phyloP scores from a whole-genome alignment of 1,284 basidiomycete species.

The Ustilago cynodontis region DNA sequence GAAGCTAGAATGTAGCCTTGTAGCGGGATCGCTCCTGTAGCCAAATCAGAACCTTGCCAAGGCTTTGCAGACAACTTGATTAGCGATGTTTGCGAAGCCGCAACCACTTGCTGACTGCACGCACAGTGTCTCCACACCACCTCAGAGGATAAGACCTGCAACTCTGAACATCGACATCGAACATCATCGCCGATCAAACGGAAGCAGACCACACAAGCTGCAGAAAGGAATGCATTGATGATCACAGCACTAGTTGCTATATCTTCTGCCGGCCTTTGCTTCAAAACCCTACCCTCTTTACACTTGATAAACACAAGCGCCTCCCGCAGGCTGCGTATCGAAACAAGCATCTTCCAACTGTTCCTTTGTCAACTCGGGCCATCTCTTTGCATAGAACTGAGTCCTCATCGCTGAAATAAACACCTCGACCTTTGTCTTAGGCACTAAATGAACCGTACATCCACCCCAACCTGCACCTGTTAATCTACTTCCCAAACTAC shows the following conservation, averaged over 20 bases:
- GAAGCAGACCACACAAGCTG: too few relatives aligned
- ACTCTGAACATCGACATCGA: too few relatives aligned
- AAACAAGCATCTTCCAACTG: constrained; percentile 61
- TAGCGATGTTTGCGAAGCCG: too few relatives aligned
- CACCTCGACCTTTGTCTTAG: constrained; percentile 49
- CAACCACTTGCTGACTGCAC: too few relatives aligned
- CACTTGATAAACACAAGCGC: constrained; percentile 63
- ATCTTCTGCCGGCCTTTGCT: not conserved
- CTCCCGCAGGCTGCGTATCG: constrained; percentile 63
- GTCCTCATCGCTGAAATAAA: constrained; percentile 55
- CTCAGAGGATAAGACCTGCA: too few relatives aligned
- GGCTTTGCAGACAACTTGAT: too few relatives aligned
- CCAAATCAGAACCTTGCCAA: too few relatives aligned
- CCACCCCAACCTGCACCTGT: constrained; percentile 69
- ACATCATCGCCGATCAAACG: too few relatives aligned
- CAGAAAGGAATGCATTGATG: not conserved
- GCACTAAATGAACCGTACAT: constrained; percentile 65
- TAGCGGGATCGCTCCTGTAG: not conserved
- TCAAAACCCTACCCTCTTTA: constrained; percentile 5
- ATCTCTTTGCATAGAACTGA: constrained; percentile 54
- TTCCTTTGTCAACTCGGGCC: constrained; percentile 43
- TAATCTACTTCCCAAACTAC: constrained; percentile 61
- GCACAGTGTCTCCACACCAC: too few relatives aligned
- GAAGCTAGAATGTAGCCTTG: not conserved
- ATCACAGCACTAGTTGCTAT: too few relatives aligned